phyloP scores from a whole-genome alignment of 768 basidiomycete genomes.

The Leccinellum rugosiceps region DNA sequence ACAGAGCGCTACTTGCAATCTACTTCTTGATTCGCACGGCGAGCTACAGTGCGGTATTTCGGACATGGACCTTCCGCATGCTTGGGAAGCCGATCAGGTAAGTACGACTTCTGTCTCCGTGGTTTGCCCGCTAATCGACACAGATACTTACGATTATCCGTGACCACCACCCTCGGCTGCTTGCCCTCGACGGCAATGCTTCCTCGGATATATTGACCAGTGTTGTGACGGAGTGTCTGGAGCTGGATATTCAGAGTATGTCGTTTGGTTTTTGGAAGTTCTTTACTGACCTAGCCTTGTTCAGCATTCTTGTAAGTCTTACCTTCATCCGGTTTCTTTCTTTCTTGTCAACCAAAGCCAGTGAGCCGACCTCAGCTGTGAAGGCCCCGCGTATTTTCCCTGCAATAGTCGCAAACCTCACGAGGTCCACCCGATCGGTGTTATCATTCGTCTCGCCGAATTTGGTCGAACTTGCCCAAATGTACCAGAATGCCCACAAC shows the following conservation, averaged over 20 bases:
- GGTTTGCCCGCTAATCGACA: not conserved
- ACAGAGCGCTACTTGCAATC: slow-evolving; percentile 81
- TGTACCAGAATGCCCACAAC: slow-evolving; percentile 50
- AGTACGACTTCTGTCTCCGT: not conserved
- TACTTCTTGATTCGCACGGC: slow-evolving; percentile 72
- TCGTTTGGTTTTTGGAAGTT: slow-evolving; percentile 1
- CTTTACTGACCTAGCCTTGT: slow-evolving; percentile 3
- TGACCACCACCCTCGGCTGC: slow-evolving; percentile 48
- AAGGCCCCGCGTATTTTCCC: slow-evolving; percentile 74
- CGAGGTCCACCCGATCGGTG: slow-evolving; percentile 37
- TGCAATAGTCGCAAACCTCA: slow-evolving; percentile 45
- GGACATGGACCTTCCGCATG: slow-evolving; percentile 76
- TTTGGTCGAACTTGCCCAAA: slow-evolving; percentile 64
- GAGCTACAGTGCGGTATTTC: slow-evolving; percentile 83
- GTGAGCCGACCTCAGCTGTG: slow-evolving; percentile 89
- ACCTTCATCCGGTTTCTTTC: not conserved
- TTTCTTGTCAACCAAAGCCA: slow-evolving; percentile 28
- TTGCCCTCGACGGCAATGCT: slow-evolving; percentile 79
- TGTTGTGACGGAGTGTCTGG: slow-evolving; percentile 51
- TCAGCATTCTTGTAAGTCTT: slow-evolving; percentile 72
- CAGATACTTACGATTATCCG: slow-evolving; percentile 54
- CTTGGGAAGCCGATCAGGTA: slow-evolving; percentile 47
- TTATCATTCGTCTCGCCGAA: slow-evolving; percentile 85
- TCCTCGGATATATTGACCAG: slow-evolving; percentile 48
- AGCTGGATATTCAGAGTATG: slow-evolving; percentile 53